A percentile compares a stretch with the other conserved stretches of the same genome.
phyloP scores from a whole-genome alignment of 2,329 filamentous ascomycete species.

The Ophiocordyceps robertsii region DNA sequence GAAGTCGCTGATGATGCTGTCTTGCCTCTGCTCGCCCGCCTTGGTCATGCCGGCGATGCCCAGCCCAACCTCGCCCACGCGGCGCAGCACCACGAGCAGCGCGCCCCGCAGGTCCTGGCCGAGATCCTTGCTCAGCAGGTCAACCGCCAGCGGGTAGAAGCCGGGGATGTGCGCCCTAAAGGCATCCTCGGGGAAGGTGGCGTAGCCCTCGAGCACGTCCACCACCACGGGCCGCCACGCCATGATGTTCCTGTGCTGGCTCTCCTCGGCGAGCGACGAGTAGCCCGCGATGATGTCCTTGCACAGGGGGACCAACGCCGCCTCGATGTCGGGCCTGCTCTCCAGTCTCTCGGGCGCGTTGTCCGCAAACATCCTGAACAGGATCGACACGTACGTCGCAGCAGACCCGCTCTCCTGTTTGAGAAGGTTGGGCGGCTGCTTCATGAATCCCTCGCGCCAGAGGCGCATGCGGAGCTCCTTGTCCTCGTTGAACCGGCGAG shows the following conservation, averaged over 20 bases:
- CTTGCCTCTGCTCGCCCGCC: conserved; percentile 19
- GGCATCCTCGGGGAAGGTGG: conserved; percentile 64
- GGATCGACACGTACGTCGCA: conserved; percentile 86
- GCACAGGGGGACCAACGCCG: conserved; percentile 84
- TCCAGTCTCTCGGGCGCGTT: conserved; percentile 68
- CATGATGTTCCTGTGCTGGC: conserved; percentile 89
- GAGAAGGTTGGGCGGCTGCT: conserved; percentile 90
- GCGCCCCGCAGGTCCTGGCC: conserved; percentile 65
- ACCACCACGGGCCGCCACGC: conserved; percentile 97
- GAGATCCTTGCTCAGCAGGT: conserved; percentile 71
- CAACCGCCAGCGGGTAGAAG: conserved; percentile 79
- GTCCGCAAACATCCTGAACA: conserved; percentile 96
- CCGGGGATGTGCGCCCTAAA: conserved; percentile 68
- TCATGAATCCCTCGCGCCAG: conserved; percentile 99
- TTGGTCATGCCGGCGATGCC: conserved; percentile 39
- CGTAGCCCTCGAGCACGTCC: conserved; percentile 88
- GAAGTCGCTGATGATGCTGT: conserved; percentile 24
- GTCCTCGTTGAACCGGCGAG: conserved; percentile 94
- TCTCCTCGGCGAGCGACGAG: conserved; percentile 80
- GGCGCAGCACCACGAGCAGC: conserved; percentile 61
- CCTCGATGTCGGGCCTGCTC: conserved; percentile 72
- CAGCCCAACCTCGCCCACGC: conserved; percentile 67
- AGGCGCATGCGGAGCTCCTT: conserved; percentile 88
- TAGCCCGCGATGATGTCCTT: conserved; percentile 87
- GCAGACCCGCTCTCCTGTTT: conserved; percentile 94